Base-by-base conservation (phyloP, 768 basidiomycete genomes). In the Rhodotorula sphaerocarpa region DNA sequence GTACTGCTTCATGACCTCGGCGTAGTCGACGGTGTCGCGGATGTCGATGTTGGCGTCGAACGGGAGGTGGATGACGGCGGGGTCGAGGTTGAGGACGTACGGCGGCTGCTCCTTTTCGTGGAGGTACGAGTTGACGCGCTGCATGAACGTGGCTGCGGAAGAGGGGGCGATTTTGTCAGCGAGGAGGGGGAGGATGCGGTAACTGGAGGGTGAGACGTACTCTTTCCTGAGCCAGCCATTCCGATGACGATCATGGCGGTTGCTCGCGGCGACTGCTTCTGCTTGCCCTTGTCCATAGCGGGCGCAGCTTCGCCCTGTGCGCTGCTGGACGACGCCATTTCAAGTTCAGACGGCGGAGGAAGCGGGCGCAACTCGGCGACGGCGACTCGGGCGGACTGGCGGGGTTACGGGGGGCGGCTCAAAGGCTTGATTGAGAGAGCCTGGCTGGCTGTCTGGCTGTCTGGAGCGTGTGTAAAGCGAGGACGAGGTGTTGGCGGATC, bases 1-100 rank as follows among this genome's bases (percentile, higher is more conserved):
- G 78, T 99, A 99, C 90, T 96, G 91, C 82, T 95, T 92, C 95
- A 99, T 99, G 70, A 99, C 93, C 76, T 99, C 87, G 67, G 86
- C 83, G 76, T 97, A 99, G 74, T 97, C 87, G 27, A 99, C 84
- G 16, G 95, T 99, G 75, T 99, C 95, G 65, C 95, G 79, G 55
- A 99, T 97, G 75, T 99, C 95, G 64, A 99, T 96, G 75, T 97
- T 97, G 31, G 92, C 84, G 62, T 91, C 89, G 73, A 90, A 99
- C 4, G 92, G 90, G 44, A 90, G 80, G 61, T 86, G 85, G 12
- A 87, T 81, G 4, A 97, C 93, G 2, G 95, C 95, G 10, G 95
- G 95, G 75, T 99, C 95, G 63, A 99, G 85, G 75, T 99, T 99
- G 75, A 99, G 82, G 74, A 96, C 86, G 76, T 99, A 99, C 0